These are phyloP conservation scores for Scedosporium minutisporum DNA, from an alignment of 2,329 filamentous ascomycete genomes.

Conservation along the genomic window DNA sequence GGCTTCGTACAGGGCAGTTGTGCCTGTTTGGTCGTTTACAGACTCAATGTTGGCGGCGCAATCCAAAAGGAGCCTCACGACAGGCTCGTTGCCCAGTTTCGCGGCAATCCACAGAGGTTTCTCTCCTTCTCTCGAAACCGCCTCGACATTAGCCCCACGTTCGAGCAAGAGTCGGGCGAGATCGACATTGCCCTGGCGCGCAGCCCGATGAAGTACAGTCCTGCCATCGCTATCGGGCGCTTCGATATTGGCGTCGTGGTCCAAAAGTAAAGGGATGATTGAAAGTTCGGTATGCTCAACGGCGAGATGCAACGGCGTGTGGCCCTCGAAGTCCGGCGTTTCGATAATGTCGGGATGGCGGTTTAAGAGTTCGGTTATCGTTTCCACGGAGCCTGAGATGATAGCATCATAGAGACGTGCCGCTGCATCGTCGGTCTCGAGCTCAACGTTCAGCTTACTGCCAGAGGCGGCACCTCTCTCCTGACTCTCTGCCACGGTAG, in stretches of 20 bases:
- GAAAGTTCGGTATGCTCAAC: not conserved
- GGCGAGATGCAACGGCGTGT: constrained; percentile 5
- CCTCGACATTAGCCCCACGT: not conserved
- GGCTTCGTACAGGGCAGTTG: not conserved
- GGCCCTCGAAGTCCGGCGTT: not conserved
- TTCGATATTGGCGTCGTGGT: not conserved
- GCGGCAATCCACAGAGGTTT: not conserved
- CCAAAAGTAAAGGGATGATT: not conserved
- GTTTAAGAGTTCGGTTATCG: not conserved
- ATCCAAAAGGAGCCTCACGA: not conserved
- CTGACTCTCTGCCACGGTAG: not conserved
- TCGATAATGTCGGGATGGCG: not conserved
- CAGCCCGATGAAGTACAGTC: constrained; percentile 3
- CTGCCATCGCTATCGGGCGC: not conserved
- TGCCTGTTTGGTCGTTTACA: not conserved
- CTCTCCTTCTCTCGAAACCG: not conserved
- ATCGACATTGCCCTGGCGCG: not conserved
- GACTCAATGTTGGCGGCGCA: not conserved
- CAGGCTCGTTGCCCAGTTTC: not conserved
- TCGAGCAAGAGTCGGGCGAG: not conserved
- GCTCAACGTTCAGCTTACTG: not conserved
- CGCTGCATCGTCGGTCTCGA: not conserved
- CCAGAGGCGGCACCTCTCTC: not conserved
- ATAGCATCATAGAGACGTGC: not conserved
- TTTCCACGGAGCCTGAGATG: not conserved